Percentiles rank a stretch among this genome's conserved stretches.
These are phyloP conservation scores for Helicocarpus griseus DNA, from an alignment of 2,329 filamentous ascomycete genomes.

Conservation along the genomic window DNA sequence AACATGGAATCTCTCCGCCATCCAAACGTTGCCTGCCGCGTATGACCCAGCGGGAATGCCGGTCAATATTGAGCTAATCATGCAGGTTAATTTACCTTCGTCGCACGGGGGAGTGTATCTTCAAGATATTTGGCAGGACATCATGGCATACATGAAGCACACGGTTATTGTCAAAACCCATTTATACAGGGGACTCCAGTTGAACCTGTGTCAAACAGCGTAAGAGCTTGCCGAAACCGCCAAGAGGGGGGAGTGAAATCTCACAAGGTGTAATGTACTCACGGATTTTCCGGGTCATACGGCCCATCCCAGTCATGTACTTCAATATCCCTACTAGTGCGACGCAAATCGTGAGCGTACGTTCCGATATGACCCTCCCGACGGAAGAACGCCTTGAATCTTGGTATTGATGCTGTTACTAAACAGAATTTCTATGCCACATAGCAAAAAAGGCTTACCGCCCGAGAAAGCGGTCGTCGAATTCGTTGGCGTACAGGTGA, in stretches of 20 bases:
- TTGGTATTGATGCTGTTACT: constrained; percentile 3
- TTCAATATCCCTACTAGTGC: constrained; percentile 17
- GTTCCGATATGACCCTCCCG: constrained; percentile 19
- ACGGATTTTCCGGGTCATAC: constrained; percentile 24
- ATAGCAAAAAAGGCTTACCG: not conserved
- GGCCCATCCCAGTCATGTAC: constrained; percentile 22
- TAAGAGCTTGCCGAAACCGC: not conserved
- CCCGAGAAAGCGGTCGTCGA: not conserved
- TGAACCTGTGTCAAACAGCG: constrained; percentile 23
- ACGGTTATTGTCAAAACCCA: constrained; percentile 34
- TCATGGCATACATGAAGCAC: constrained; percentile 29
- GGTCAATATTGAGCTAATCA: constrained; percentile 29
- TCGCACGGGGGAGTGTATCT: too few relatives aligned
- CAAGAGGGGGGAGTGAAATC: too few relatives aligned
- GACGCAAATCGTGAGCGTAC: constrained; percentile 16
- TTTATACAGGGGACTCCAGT: constrained; percentile 33
- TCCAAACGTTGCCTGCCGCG: constrained; percentile 24
- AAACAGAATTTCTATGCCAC: not conserved
- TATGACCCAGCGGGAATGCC: constrained; percentile 34
- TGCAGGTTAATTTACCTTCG: not conserved
- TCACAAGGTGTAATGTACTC: too few relatives aligned
- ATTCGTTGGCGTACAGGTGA: not conserved
- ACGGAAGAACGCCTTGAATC: constrained; percentile 17
- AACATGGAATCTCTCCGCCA: constrained; percentile 23
- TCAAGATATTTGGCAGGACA: not conserved